Evolutionary conservation across 2,329 filamentous ascomycete species (phyloP).

Genomic region (Fusarium avenaceum): DNA sequence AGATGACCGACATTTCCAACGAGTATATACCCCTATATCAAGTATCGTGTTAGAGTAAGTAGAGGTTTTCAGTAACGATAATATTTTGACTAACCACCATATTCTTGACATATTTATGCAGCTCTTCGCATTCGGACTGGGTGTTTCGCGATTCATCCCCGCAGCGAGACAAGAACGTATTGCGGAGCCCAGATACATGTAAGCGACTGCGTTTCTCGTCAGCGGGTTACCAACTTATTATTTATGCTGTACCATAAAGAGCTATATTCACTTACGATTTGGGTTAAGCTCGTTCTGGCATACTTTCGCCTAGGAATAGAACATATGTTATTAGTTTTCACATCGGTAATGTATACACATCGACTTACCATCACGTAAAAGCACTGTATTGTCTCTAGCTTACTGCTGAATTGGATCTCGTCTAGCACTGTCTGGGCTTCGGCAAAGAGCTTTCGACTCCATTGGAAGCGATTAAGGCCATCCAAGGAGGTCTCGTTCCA

Average conservation of each 20-base stretch:
- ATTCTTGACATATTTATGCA: constrained; percentile 6
- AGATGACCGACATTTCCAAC: constrained; percentile 4
- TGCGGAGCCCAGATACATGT: constrained; percentile 17
- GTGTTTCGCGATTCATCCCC: constrained; percentile 17
- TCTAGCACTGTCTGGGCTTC: constrained; percentile 3
- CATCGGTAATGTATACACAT: too few species aligned
- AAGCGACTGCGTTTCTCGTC: constrained; percentile 2
- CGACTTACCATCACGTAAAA: constrained; percentile 11
- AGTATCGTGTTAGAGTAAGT: too few species aligned
- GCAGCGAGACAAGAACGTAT: constrained; percentile 11
- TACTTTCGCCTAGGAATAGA: constrained; percentile 3
- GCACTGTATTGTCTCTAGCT: constrained; percentile 9
- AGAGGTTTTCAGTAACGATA: too few species aligned
- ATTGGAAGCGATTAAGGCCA: constrained; percentile 1
- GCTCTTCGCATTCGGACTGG: neutral
- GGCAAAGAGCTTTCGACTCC: constrained; percentile 11
- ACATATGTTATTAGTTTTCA: too few species aligned
- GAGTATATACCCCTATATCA: constrained; percentile 9
- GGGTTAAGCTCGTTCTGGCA: constrained; percentile 21
- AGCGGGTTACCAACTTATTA: neutral
- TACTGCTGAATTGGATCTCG: constrained; percentile 10
- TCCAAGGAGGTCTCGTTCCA: constrained; percentile 4
- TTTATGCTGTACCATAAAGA: neutral
- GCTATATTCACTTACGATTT: neutral
- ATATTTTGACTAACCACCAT: constrained; percentile 11